Base-by-base conservation (phyloP, 371 early-diverging fungal genomes). In the Fennellomyces sp. region DNA sequence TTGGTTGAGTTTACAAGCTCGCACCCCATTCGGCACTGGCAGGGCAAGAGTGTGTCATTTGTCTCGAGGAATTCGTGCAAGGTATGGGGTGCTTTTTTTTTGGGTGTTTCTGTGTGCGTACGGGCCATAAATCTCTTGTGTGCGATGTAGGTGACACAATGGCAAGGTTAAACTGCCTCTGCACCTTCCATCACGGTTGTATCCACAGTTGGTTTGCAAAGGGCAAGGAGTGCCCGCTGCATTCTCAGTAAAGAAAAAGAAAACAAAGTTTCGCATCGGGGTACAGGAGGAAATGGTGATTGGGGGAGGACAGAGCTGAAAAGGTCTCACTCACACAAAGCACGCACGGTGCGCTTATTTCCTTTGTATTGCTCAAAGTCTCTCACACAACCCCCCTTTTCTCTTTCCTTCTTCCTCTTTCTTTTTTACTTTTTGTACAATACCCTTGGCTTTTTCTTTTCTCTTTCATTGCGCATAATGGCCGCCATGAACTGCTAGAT, bases 1-100 rank as follows among this genome's bases (percentile, higher is more conserved):
- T 45, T 45, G 45, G 45, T 45, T 45, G 28, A 65, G 82, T 82
- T 8, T 79, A 85, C 56, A 78, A 76, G 42, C 67, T 88, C 17
- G 70, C 71, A 3, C 69, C 70, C 21, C 74, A 86, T 57, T 83
- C 84, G 17, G 79, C 82, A 13, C 51, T 84, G 55, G 61, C 87
- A 35, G 88, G 84, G 38, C 83, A 80, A 63, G 94, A 93, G 63
- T 93, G 94, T 56, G 78, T 89, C 2, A 93, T 93, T 55, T 93
- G 94, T 73, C 86, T 93, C 66, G 91, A 92, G 45, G 92, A 92
- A 60, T 91, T 89, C 78, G 77, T 71, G 56, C 58, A 73, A 61
- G 85, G 87, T 84, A 56, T 62, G 39, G 5, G 12, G 65, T 47
- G 52, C 29, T 21, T 0, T 23, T 45, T 19, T 6, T 45, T 11